These are phyloP conservation scores for Eucalyptus virginea DNA, from an alignment of 345 rosid genomes.

Conservation along the genomic window DNA sequence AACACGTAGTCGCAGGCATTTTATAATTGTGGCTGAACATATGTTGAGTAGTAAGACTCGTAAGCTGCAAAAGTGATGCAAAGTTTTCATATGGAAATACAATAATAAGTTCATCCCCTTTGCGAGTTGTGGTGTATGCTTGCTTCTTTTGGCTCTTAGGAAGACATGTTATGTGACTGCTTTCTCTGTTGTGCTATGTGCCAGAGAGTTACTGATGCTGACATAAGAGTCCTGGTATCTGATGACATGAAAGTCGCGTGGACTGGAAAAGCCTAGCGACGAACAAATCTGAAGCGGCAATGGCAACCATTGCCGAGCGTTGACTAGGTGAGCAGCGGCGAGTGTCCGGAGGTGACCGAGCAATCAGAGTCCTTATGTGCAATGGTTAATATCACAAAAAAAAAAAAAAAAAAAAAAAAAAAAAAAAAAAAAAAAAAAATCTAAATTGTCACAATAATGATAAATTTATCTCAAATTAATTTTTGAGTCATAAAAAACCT, in stretches of 20 bases:
- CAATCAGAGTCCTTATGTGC: not conserved
- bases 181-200: not conserved
- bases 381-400: too few species aligned
- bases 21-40: not conserved
- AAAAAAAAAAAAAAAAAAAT: too few species aligned
- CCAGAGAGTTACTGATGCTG: slow-evolving; percentile 86
- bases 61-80: not conserved
- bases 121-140: not conserved
- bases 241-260: slow-evolving; percentile 1
- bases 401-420: too few species aligned
- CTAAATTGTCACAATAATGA: too few species aligned
- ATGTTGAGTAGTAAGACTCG: not conserved
- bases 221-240: slow-evolving; percentile 79
- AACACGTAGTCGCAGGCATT: not conserved
- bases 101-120: not conserved
- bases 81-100: not conserved
- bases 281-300: not conserved
- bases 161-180: not conserved
- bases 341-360: not conserved
- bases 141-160: not conserved
- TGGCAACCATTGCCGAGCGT: not conserved
- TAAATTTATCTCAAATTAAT: too few species aligned
- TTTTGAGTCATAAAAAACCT: too few species aligned
- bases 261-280: not conserved
- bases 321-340: not conserved